Evolutionary conservation across 495 filamentous ascomycete species (phyloP), one percentile per base, ranked within the genome.

Genomic region (Achaetomiella virescens): DNA sequence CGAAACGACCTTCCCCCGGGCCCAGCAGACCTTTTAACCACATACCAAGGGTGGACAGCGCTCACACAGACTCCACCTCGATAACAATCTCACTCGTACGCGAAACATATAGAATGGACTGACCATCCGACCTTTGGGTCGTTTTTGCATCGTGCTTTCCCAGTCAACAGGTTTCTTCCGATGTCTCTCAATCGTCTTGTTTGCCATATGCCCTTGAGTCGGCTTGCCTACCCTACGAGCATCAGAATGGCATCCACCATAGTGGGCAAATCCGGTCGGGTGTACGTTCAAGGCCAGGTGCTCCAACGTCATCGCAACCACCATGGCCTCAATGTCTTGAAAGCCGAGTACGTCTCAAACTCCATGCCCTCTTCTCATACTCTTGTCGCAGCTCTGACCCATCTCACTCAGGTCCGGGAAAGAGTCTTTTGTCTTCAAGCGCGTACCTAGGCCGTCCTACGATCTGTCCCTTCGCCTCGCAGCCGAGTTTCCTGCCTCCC

Each of bases 381-480:
- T 12, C 15, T 31, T 31, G 27, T 5, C 27, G 4, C 4, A 4
- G 5, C 9, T 31, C 5, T 31, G 27, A 41, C 29, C 0, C 29
- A 0, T 24, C 48, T 31, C 18, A 50, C 27, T 18, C 18, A 53
- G 50, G 50, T 24, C 1, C 10, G 29, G 22, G 24, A 53, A 53
- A 24, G 40, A 45, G 50, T 45, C 50, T 18, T 9, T 53, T 12
- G 50, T 53, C 12, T 36, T 53, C 18, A 53, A 53, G 41, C 40
- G 6, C 0, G 50, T 15, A 25, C 20, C 50, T 1, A 22, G 11
- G 40, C 17, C 50, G 6, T 9, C 44, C 27, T 53, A 14, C 18
- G 18, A 45, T 24, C 40, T 44, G 17, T 44, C 50, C 27, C 27
- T 5, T 17, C 40, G 27, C 27, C 50, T 53, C 27, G 40, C 40